Evolutionary conservation across 257 asterid species (phyloP), one percentile per base, ranked within the genome.

Genomic region (Vinca minor): DNA sequence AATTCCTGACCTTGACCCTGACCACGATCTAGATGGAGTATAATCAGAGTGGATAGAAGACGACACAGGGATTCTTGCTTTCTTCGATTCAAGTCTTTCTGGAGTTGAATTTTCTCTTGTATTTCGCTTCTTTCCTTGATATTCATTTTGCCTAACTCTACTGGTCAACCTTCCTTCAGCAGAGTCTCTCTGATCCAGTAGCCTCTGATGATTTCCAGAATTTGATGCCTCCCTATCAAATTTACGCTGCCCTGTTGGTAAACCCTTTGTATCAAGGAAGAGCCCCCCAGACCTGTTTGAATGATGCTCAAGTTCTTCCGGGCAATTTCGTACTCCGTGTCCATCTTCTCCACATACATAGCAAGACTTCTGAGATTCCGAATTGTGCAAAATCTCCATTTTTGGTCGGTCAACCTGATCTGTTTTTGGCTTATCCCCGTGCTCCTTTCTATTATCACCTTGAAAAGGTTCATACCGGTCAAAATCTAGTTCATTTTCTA

Each of bases 381-480:
- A 39, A 48, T 55, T 49, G 38, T 64, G 36, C 2, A 14, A 28
- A 20, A 34, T 47, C 48, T 63, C 65, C 26, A 11, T 41, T 28
- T 36, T 45, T 36, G 35, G 31, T 21, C 50, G 65, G 34, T 62
- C 65, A 53, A 46, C 32, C 60, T 61, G 71, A 55, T 63, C 70
- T 6, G 48, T 64, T 66, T 65, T 76, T 41, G 28, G 53, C 70
- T 29, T 61, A 29, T 71, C 83, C 44, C 70, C 71, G 35, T 41
- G 67, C 66, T 65, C 83, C 73, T 52, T 74, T 55, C 60, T 53
- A 23, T 59, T 78, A 67, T 80, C 84, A 46, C 72, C 71, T 20
- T 49, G 45, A 35, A 50, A 34, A 76, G 87, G 89, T 55, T 82
- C 88, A 49, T 82, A 87, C 0, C 79, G 80, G 53, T 84, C 95